These are phyloP conservation scores for Fusarium ramigenum DNA, from an alignment of 2,329 filamentous ascomycete species.

Conservation along the genomic window DNA sequence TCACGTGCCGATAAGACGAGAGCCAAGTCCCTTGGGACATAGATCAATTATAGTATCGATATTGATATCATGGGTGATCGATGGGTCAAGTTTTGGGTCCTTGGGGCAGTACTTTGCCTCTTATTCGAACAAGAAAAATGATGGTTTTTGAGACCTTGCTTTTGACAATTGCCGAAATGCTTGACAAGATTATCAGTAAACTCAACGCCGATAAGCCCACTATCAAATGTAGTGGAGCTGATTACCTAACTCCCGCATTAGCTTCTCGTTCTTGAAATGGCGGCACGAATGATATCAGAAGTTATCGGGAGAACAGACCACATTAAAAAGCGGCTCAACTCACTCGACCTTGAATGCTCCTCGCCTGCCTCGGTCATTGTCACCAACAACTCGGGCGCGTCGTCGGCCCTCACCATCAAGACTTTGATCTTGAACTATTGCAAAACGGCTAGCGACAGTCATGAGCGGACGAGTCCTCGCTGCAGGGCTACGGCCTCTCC, in stretches of 20 bases:
- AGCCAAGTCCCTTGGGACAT: neutral
- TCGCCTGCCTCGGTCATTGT: slow-evolving; percentile 25
- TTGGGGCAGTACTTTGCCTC: no score
- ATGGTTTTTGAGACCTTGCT: neutral
- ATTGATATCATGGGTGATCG: accelerated
- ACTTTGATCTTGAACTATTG: slow-evolving; percentile 30
- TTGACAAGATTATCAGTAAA: neutral
- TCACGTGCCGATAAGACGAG: slow-evolving; percentile 49
- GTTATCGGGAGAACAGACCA: slow-evolving; percentile 26
- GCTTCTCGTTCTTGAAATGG: slow-evolving; percentile 32
- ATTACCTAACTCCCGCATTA: slow-evolving; percentile 34
- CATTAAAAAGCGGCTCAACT: slow-evolving; percentile 23
- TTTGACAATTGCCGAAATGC: accelerated
- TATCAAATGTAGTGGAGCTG: neutral
- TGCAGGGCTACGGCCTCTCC: slow-evolving; percentile 73
- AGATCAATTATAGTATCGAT: neutral
- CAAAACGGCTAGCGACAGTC: slow-evolving; percentile 25
- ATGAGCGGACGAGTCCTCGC: slow-evolving; percentile 63
- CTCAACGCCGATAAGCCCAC: neutral
- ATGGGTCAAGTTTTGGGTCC: accelerated
- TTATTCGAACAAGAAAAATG: neutral
- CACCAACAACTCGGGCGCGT: slow-evolving; percentile 34
- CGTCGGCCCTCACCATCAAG: slow-evolving; percentile 38
- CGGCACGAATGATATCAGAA: slow-evolving; percentile 38
- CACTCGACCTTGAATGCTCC: slow-evolving; percentile 32